Evolutionary conservation across 2,329 filamentous ascomycete genomes (phyloP).

Genomic region (Aaosphaeria arxii): DNA sequence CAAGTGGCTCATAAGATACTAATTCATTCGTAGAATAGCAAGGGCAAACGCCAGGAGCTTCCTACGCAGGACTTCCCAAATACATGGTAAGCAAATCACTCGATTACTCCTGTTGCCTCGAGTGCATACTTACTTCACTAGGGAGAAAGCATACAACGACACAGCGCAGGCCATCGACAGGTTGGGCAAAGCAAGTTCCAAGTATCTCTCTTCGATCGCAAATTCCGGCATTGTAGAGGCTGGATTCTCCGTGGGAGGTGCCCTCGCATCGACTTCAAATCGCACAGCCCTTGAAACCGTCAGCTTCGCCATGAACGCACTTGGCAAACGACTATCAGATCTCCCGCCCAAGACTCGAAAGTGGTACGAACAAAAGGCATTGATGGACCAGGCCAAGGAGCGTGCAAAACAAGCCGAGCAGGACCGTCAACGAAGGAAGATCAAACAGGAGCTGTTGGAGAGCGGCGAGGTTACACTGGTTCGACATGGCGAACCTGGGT

Average conservation of each 20-base stretch:
- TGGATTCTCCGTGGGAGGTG: constrained; percentile 9
- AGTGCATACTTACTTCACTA: neutral
- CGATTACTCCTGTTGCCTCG: too few relatives aligned
- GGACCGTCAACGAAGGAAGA: neutral
- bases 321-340: neutral
- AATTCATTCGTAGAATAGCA: neutral
- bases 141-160: neutral
- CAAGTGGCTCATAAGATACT: neutral
- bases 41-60: neutral
- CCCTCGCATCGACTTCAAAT: constrained; percentile 5
- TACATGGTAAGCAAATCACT: neutral
- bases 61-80: neutral
- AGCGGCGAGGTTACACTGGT: neutral
- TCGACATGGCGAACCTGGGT: neutral
- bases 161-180: neutral
- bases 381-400: constrained; percentile 5
- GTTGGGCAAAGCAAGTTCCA: neutral
- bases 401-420: constrained; percentile 2
- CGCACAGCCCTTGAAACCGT: constrained; percentile 2
- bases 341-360: constrained; percentile 3
- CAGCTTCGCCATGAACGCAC: constrained; percentile 1
- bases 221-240: constrained; percentile 10
- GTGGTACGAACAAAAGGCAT: constrained; percentile 9
- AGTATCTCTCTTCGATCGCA: neutral
- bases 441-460: neutral